These are phyloP conservation scores for Clarireedia monteithiana DNA, from an alignment of 2,329 filamentous ascomycete species.

Conservation along the genomic window DNA sequence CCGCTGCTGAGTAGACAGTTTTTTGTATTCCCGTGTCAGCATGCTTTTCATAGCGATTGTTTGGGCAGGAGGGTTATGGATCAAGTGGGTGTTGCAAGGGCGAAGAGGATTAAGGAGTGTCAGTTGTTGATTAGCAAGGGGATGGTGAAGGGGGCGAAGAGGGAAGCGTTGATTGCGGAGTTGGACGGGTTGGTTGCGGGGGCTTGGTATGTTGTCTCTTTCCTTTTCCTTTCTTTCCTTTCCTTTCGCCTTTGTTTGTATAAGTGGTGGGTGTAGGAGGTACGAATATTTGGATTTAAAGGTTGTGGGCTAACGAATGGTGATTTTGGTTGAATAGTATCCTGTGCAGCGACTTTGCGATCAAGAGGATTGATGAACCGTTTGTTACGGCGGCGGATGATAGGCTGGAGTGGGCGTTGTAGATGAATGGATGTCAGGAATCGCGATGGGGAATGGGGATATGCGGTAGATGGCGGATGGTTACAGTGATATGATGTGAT, in stretches of 20 bases:
- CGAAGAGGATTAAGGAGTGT: constrained; percentile 74
- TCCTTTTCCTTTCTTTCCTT: not conserved
- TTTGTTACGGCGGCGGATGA: constrained; percentile 73
- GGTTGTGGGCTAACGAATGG: no score
- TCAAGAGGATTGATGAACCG: constrained; percentile 88
- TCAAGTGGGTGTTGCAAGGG: constrained; percentile 66
- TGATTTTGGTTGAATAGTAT: constrained; percentile 50
- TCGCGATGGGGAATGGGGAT: not conserved
- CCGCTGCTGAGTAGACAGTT: constrained; percentile 87
- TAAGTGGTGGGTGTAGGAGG: not conserved
- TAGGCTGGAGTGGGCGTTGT: constrained; percentile 65
- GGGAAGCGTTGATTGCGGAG: constrained; percentile 79
- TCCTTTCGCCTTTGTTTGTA: not conserved
- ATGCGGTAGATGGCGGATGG: not conserved
- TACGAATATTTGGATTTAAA: not conserved
- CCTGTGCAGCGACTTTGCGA: constrained; percentile 88
- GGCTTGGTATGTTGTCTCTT: constrained; percentile 58
- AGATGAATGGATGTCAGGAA: not conserved
- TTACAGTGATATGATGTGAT: not conserved
- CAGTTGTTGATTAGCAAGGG: constrained; percentile 78
- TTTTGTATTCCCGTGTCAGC: constrained; percentile 97
- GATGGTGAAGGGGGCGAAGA: constrained; percentile 57
- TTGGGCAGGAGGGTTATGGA: constrained; percentile 79
- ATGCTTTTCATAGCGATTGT: constrained; percentile 95
- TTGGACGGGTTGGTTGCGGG: constrained; percentile 87